These are phyloP conservation scores for Suillus subalutaceus DNA, from an alignment of 768 basidiomycete species.

Conservation along the genomic window DNA sequence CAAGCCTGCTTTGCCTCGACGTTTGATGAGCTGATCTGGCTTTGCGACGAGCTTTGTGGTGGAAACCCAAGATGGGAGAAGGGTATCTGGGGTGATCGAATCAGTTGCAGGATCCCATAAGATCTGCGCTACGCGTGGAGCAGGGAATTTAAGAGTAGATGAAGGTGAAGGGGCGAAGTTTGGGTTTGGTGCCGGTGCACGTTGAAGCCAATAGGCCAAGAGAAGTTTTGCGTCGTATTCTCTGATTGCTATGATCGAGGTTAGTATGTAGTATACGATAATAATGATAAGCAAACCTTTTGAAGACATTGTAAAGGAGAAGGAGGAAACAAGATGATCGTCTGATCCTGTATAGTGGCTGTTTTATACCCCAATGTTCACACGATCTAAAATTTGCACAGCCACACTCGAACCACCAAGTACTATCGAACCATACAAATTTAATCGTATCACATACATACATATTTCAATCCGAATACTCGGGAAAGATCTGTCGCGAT, in stretches of 20 bases:
- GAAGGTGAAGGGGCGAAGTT: slow-evolving; percentile 51
- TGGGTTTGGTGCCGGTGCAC: slow-evolving; percentile 78
- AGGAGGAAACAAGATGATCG: slow-evolving; percentile 5
- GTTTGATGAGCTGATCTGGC: slow-evolving; percentile 98
- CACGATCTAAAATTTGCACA: slow-evolving; percentile 32
- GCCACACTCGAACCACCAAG: slow-evolving; percentile 22
- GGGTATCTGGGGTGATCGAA: slow-evolving; percentile 57
- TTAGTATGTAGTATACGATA: background rate
- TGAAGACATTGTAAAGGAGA: slow-evolving; percentile 30
- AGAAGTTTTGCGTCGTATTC: slow-evolving; percentile 99
- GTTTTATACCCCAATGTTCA: slow-evolving; percentile 30
- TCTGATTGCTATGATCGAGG: slow-evolving; percentile 64
- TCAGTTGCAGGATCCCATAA: slow-evolving; percentile 78
- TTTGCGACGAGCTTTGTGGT: slow-evolving; percentile 90
- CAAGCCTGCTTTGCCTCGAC: slow-evolving; percentile 97
- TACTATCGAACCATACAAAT: slow-evolving; percentile 4
- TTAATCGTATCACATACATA: slow-evolving; percentile 4
- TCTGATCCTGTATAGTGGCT: background rate
- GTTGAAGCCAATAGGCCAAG: slow-evolving; percentile 95
- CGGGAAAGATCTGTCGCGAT: background rate
- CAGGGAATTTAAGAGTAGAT: slow-evolving; percentile 54
- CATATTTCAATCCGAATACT: background rate
- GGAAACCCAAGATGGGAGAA: slow-evolving; percentile 81
- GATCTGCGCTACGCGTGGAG: slow-evolving; percentile 83
- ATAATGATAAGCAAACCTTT: slow-evolving; percentile 25